These are phyloP conservation scores for Ceriops decandra DNA, from an alignment of 345 rosid species.

Conservation along the genomic window DNA sequence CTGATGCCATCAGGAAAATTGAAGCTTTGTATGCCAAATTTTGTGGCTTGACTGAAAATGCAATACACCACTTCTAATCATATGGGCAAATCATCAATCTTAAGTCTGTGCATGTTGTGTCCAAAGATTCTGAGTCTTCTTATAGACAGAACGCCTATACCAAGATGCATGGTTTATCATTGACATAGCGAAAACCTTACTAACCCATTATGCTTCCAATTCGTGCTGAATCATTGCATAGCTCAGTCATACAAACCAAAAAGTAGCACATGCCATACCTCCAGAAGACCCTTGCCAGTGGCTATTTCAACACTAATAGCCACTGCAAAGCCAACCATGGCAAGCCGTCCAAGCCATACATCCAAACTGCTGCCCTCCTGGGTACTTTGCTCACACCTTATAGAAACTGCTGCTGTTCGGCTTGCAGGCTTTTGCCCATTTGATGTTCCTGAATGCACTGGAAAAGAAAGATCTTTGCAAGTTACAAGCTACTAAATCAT, in stretches of 20 bases:
- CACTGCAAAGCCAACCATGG: slow-evolving; percentile 92
- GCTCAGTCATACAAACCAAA: background rate
- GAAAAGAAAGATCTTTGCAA: slow-evolving; percentile 18
- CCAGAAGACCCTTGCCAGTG: slow-evolving; percentile 85
- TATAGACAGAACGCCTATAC: background rate
- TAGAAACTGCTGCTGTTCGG: slow-evolving; percentile 37
- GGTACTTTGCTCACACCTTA: slow-evolving; percentile 68
- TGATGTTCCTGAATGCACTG: slow-evolving; percentile 37
- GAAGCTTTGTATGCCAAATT: background rate
- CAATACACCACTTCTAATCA: background rate
- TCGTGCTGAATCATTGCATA: background rate
- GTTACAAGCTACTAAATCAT: background rate
- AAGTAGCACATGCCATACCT: slow-evolving; percentile 41
- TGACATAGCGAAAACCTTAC: background rate
- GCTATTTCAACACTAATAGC: slow-evolving; percentile 61
- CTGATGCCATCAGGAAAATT: background rate
- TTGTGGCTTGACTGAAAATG: background rate
- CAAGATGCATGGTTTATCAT: background rate
- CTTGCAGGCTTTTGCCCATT: slow-evolving; percentile 26
- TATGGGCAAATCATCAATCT: background rate
- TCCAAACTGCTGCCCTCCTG: slow-evolving; percentile 54
- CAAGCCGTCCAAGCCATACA: slow-evolving; percentile 78
- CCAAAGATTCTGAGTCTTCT: background rate
- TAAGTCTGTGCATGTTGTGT: background rate
- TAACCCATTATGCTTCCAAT: background rate